These are phyloP conservation scores for Ophiorrhiza pumila DNA, from an alignment of 257 asterid species.

Conservation along the genomic window DNA sequence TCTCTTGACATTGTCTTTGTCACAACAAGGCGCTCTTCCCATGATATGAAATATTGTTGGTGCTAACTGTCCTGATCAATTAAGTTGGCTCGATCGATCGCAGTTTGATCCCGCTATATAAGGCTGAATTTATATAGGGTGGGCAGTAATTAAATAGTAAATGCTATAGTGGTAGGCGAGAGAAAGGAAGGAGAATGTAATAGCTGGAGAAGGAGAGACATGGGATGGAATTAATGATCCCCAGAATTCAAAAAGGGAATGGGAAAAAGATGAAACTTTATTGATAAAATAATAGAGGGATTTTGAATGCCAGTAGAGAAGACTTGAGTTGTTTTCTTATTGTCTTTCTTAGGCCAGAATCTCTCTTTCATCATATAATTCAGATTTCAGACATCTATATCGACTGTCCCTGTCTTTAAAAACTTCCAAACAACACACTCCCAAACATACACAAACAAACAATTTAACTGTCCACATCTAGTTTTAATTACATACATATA, in stretches of 20 bases:
- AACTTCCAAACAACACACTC: slow-evolving; percentile 13
- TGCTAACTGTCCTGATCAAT: no score
- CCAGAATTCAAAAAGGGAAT: slow-evolving; percentile 29
- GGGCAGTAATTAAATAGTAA: no score
- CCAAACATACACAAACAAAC: slow-evolving; percentile 10
- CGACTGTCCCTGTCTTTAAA: slow-evolving; percentile 14
- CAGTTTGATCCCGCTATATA: no score
- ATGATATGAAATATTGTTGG: background rate
- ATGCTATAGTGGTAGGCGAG: slow-evolving; percentile 7
- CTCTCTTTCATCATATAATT: slow-evolving; percentile 20
- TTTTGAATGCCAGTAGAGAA: slow-evolving; percentile 34
- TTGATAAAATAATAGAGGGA: slow-evolving; percentile 29
- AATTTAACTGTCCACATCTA: slow-evolving; percentile 16
- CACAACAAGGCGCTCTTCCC: slow-evolving; percentile 53
- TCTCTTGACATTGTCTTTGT: slow-evolving; percentile 42
- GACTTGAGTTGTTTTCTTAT: slow-evolving; percentile 34
- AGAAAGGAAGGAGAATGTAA: slow-evolving; percentile 19
- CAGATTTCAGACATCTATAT: slow-evolving; percentile 20
- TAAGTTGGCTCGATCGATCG: no score
- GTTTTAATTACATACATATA: background rate
- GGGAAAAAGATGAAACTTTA: slow-evolving; percentile 29
- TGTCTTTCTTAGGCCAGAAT: slow-evolving; percentile 43
- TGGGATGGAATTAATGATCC: slow-evolving; percentile 24
- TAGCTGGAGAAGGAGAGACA: slow-evolving; percentile 43
- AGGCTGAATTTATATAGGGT: no score